Conservation (phyloP, 2,329 filamentous ascomycete genomes). For the Tolypocladium ophioglossoides region DNA sequence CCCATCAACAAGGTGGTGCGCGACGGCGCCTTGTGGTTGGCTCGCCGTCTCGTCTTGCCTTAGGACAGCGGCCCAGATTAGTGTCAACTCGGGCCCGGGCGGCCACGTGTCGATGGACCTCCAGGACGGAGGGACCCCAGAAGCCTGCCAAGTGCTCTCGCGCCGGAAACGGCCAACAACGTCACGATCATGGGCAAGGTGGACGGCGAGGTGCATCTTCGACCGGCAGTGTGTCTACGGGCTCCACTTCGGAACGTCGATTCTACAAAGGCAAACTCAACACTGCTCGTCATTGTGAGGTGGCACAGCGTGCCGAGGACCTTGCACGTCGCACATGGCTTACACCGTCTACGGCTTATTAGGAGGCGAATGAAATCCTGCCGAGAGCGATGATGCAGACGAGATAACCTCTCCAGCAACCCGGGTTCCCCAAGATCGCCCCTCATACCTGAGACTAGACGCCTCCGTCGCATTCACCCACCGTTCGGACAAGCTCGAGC, state of each 20-base stretch:
- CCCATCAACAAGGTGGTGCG: background rate
- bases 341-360: background rate
- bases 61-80: no score
- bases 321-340: background rate
- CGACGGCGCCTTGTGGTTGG: background rate
- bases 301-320: background rate
- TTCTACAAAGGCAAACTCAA: background rate
- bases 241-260: background rate
- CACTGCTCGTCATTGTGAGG: background rate
- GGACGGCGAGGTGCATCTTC: background rate
- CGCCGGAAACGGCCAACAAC: background rate
- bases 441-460: background rate
- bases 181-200: background rate
- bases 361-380: background rate
- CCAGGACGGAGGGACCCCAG: background rate
- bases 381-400: background rate
- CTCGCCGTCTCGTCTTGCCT: background rate
- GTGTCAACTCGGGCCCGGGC: constrained; percentile 7
- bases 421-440: background rate
- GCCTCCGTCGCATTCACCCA: background rate
- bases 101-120: constrained; percentile 8
- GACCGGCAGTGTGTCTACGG: background rate
- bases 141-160: background rate
- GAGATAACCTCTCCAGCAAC: background rate
- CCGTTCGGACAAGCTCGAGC: background rate